Evolutionary conservation across 371 early-diverging fungal genomes (phyloP).

Genomic region (Syncephalastrum monosporum): DNA sequence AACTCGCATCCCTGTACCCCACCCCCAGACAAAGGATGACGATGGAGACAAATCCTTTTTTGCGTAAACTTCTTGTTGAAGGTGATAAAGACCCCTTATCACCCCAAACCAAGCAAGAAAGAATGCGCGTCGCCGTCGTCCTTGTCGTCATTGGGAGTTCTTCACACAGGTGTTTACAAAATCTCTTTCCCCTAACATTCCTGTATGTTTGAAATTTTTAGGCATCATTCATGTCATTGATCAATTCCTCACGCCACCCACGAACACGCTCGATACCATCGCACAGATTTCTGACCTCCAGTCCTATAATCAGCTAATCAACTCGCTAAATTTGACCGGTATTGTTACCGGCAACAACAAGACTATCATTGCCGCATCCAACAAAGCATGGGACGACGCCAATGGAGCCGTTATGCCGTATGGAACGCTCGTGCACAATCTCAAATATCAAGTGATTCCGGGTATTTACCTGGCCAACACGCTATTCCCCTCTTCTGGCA

Average conservation of each 20-base stretch:
- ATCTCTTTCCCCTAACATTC: slow-evolving; percentile 3
- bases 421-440: slow-evolving; percentile 26
- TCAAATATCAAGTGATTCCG: slow-evolving; percentile 30
- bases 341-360: slow-evolving; percentile 22
- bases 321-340: slow-evolving; percentile 22
- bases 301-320: slow-evolving; percentile 16
- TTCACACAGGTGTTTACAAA: not conserved
- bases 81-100: not conserved
- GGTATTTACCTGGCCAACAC: slow-evolving; percentile 18
- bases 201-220: slow-evolving; percentile 8
- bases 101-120: not conserved
- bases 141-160: too few species aligned
- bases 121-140: not conserved
- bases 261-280: slow-evolving; percentile 20
- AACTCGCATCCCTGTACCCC: not conserved
- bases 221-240: slow-evolving; percentile 28
- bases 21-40: not conserved
- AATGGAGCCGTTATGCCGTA: slow-evolving; percentile 25
- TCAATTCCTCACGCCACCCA: slow-evolving; percentile 18
- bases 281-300: slow-evolving; percentile 20
- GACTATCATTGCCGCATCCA: slow-evolving; percentile 29
- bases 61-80: too few species aligned
- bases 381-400: slow-evolving; percentile 21
- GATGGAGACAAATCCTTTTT: too few species aligned
- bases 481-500: not conserved